These are phyloP conservation scores for Chlamydomonas incerta DNA, from an alignment of 139 green algal species.

Conservation along the genomic window DNA sequence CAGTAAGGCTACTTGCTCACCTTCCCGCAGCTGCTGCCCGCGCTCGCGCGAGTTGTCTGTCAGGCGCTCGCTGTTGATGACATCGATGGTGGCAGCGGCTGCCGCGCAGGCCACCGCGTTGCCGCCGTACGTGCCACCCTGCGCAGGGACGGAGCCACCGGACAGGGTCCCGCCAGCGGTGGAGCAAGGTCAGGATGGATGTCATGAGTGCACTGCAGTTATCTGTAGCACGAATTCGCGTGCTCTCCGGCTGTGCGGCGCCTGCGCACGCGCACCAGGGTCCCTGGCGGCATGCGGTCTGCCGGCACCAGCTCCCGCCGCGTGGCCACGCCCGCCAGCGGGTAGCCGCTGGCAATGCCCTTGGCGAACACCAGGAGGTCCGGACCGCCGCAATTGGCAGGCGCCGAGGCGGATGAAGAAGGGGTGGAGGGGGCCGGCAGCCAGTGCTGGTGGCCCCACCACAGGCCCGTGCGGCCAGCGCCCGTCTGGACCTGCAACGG, in stretches of 20 bases:
- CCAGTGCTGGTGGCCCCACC: conserved; percentile 84
- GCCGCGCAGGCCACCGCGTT: conserved; percentile 74
- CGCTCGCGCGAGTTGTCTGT: conserved; percentile 72
- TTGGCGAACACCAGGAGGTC: conserved; percentile 83
- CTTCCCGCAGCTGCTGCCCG: conserved; percentile 73
- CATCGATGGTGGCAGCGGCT: conserved; percentile 77
- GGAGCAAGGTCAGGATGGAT: too few species aligned
- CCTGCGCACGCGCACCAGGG: conserved; percentile 60
- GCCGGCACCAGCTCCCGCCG: conserved; percentile 55
- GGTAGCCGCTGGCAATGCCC: conserved; percentile 89
- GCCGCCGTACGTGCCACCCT: conserved; percentile 83
- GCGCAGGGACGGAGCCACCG: neutral
- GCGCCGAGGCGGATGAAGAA: neutral
- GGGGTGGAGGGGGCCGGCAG: neutral
- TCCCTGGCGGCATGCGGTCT: conserved; percentile 65
- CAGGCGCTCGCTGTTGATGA: conserved; percentile 82
- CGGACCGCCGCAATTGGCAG: conserved; percentile 22
- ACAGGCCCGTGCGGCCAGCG: conserved; percentile 78
- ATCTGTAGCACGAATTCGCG: too few species aligned
- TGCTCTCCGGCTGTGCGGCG: too few species aligned
- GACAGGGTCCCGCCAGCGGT: too few species aligned
- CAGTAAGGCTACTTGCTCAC: too few species aligned
- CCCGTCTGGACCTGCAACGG: conserved; percentile 84
- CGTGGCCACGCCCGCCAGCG: conserved; percentile 79
- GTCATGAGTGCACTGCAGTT: too few species aligned